Base-by-base conservation (phyloP, 2,329 filamentous ascomycete genomes). In the Bisporella sp. region DNA sequence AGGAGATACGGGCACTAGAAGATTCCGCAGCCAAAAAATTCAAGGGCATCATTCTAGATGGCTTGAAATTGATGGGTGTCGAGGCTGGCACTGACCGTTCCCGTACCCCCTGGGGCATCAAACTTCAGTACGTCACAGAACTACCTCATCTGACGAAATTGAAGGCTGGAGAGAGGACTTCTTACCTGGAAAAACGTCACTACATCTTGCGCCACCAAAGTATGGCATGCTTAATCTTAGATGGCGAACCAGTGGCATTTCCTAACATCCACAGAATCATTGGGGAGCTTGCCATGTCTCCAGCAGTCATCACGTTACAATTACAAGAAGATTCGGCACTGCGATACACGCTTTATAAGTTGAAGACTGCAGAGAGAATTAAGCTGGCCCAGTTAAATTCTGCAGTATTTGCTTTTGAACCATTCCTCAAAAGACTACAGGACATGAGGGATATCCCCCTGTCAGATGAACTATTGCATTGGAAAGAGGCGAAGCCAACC, bases 341-440 rank as follows among this genome's bases (percentile, higher is more conserved):
- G 1, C 60, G 65, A 0, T 73, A 73, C 6, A 69, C 76, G 0
- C 59, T 88, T 0, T 41, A 68, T 0, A 71, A 66, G 0, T 59
- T 84, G 5, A 67, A 70, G 6, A 50, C 60, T 0, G 56, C 63
- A 0, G 44, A 54, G 30, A 35, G 67, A 21, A 59, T 77, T 9
- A 59, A 68, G 4, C 82, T 88, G 42, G 62, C 83, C 0, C 65
- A 82, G 2, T 76, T 88, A 0, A 76, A 86, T 41, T 84, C 84
- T 0, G 72, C 84, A 0, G 73, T 84, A 0, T 89, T 88, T 60
- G 80, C 84, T 0, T 87, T 82, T 49, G 81, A 87, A 48, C 85
- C 85, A 0, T 73, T 89, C 1, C 62, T 89, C 4, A 65, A 74
- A 45, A 73, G 77, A 1, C 67, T 89, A 1, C 75, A 86, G 60